Base-by-base conservation (phyloP, 164 flowering plant genomes). In the Sedum album region DNA sequence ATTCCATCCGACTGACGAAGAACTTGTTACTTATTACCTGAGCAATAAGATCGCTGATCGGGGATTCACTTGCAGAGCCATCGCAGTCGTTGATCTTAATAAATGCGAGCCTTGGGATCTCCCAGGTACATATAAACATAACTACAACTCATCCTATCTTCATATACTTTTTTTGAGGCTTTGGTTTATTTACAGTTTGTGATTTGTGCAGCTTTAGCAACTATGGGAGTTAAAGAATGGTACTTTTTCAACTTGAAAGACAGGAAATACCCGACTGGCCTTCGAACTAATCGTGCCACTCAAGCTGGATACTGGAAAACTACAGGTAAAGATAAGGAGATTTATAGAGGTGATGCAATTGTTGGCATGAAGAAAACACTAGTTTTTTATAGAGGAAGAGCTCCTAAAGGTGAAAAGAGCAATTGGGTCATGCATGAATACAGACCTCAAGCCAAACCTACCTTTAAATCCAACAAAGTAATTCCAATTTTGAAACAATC, bases 401-500 rank as follows among this genome's bases (percentile, higher is more conserved):
- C 98, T 69, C 98, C 98, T 26, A 87, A 80, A 72, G 98, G 98
- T 46, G 96, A 85, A 72, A 89, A 90, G 72, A 88, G 88, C 78
- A 89, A 89, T 65, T 89, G 96, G 96, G 93, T 89, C 18, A 92
- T 92, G 98, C 98, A 92, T 76, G 96, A 92, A 72, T 92, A 92
- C 62, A 73, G 96, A 69, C 85, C 84, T 0, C 86, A 88, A 66
- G 81, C 74, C 73, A 90, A 84, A 67, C 82, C 69, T 49, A 68
- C 88, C 46, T 81, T 74, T 80, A 87, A 76, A 68, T 65, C 89
- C 57, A 60, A 78, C 0, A 90, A 92, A 91, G 97, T 89, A 80
- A 6, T 11, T 13, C 5, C 7, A 31, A 20, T 28, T 42, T 15
- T 44, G 17, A 44, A 44, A 44, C 18, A 7, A 35, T 3, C n/a